Conservation (phyloP, 208 protist species). For the Crithidia fasciculata region DNA sequence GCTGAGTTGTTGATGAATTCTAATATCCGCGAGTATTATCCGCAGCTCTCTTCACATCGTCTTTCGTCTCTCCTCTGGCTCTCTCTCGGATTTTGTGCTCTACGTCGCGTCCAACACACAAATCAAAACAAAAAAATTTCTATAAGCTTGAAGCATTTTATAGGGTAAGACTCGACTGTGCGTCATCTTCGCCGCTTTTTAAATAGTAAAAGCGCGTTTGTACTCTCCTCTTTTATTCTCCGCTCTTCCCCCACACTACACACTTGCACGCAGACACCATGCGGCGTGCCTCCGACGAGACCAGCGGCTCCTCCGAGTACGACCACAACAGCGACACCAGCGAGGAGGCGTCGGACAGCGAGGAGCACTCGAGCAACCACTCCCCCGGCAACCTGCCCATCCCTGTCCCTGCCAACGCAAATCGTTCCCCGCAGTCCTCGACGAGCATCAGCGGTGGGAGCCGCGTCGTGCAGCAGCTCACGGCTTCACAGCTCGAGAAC, state of each 20-base stretch:
- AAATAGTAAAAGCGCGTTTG: too few relatives aligned
- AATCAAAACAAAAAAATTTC: too few relatives aligned
- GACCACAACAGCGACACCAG: constrained; percentile 25
- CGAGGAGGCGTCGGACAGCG: constrained; percentile 24
- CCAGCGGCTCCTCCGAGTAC: constrained; percentile 25
- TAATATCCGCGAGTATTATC: too few relatives aligned
- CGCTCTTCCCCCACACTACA: background rate
- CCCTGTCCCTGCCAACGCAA: constrained; percentile 11
- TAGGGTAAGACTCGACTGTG: too few relatives aligned
- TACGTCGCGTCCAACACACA: too few relatives aligned
- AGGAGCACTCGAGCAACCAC: background rate
- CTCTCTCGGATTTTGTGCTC: too few relatives aligned
- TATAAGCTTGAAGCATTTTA: too few relatives aligned
- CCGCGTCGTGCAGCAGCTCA: constrained; percentile 7
- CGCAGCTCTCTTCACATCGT: too few relatives aligned
- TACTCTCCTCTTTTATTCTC: background rate
- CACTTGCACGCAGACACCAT: constrained; percentile 3
- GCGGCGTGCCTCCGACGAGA: constrained; percentile 23
- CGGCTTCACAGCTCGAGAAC: constrained; percentile 2
- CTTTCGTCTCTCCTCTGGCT: too few relatives aligned
- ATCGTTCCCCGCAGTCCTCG: background rate
- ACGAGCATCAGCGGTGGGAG: background rate
- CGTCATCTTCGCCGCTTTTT: too few relatives aligned
- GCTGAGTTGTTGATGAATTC: too few relatives aligned
- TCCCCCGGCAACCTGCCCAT: constrained; percentile 15